A percentile compares a stretch with the other conserved stretches of the same genome.
phyloP scores from a whole-genome alignment of 768 basidiomycete species.

The Auriscalpium microsporum region DNA sequence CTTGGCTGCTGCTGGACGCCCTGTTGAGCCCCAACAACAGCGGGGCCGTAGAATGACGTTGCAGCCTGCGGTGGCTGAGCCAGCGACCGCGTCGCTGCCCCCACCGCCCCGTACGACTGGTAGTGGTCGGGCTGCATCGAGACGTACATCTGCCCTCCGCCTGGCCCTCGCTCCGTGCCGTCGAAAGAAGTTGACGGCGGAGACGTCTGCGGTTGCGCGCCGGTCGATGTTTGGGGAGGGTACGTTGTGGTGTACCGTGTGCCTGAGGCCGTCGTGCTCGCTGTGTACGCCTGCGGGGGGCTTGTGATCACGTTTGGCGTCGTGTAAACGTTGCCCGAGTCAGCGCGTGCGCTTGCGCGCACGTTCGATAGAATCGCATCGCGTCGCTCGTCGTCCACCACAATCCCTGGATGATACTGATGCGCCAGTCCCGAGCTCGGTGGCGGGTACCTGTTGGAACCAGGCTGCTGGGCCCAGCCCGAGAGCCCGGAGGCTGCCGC shows the following conservation, averaged over 20 bases:
- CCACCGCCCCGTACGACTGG: conserved; percentile 37
- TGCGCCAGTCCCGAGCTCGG: conserved; percentile 59
- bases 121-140: conserved; percentile 83
- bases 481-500: conserved; percentile 54
- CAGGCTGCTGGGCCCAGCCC: conserved; percentile 37
- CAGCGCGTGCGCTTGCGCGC: conserved; percentile 47
- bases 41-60: conserved; percentile 64
- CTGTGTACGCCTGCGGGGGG: conserved; percentile 66
- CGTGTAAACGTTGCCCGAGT: conserved; percentile 7
- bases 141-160: conserved; percentile 63
- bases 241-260: conserved; percentile 57
- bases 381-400: conserved; percentile 61
- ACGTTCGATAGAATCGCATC: conserved; percentile 81
- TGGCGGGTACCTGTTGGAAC: conserved; percentile 42
- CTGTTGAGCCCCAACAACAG: conserved; percentile 36
- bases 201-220: conserved; percentile 26
- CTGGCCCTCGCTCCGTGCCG: conserved; percentile 51
- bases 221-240: conserved; percentile 15
- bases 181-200: conserved; percentile 42
- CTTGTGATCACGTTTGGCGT: conserved; percentile 52
- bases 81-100: conserved; percentile 31
- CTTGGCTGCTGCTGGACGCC: conserved; percentile 21
- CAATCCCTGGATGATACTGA: conserved; percentile 54
- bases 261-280: conserved; percentile 41
- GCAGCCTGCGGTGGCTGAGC: conserved; percentile 43